Evolutionary conservation across 2,329 filamentous ascomycete genomes (phyloP).

Genomic region (Scedosporium aurantiacum): DNA sequence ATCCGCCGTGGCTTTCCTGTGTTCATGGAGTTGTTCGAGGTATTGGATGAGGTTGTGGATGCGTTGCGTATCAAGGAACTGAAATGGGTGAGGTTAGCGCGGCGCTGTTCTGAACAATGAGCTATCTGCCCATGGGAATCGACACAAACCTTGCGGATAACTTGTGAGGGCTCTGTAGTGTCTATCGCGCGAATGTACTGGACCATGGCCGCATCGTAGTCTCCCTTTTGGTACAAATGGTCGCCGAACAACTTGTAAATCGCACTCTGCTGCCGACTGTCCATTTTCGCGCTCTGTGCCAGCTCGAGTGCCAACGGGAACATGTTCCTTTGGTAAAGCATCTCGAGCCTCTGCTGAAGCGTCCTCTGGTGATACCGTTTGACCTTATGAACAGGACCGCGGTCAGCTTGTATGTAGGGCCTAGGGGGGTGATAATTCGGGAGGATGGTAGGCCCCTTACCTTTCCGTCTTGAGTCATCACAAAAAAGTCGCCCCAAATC

Average conservation of each 20-base stretch:
- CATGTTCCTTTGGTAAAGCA: conserved; percentile 87
- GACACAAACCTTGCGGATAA: conserved; percentile 68
- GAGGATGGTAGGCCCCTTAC: conserved; percentile 30
- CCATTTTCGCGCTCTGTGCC: conserved; percentile 78
- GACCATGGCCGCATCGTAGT: conserved; percentile 98
- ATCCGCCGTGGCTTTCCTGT: conserved; percentile 84
- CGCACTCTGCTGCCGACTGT: conserved; percentile 69
- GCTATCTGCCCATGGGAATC: neutral
- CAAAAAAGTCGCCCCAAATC: conserved; percentile 84
- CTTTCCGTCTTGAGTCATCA: conserved; percentile 88
- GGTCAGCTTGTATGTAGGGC: conserved; percentile 10
- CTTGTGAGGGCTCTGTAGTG: conserved; percentile 89
- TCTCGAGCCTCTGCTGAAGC: conserved; percentile 81
- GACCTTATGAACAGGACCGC: conserved; percentile 56
- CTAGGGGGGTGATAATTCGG: neutral
- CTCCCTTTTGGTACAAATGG: conserved; percentile 84
- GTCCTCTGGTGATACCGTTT: conserved; percentile 84
- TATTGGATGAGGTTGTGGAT: conserved; percentile 98
- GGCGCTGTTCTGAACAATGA: neutral
- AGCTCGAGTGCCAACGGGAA: conserved; percentile 87
- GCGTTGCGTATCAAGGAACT: conserved; percentile 92
- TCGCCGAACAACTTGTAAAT: conserved; percentile 94
- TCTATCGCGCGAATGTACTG: conserved; percentile 95
- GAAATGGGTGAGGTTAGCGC: neutral
- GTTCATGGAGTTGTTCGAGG: conserved; percentile 89